phyloP scores from a whole-genome alignment of 108 stramenopile genomes.

The Cyclostephanos tholiformis region DNA sequence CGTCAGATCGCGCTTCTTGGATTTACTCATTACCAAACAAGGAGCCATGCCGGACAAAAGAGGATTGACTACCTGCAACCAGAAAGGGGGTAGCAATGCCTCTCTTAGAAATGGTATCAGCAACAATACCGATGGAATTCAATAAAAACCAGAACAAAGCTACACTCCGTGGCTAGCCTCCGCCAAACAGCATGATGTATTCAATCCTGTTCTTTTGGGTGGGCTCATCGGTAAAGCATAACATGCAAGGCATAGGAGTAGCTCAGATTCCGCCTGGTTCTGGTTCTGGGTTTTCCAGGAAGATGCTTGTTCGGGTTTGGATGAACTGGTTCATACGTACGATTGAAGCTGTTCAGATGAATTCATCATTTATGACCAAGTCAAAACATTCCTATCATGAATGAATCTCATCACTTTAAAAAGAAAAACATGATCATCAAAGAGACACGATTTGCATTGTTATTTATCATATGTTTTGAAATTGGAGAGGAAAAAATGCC shows the following conservation, averaged over 20 bases:
- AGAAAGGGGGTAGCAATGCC: neutral
- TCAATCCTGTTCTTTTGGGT: constrained; percentile 78
- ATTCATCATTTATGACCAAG: no score
- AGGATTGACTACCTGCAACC: neutral
- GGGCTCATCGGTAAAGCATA: constrained; percentile 65
- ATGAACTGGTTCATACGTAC: constrained; percentile 4
- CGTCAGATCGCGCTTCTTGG: constrained; percentile 69
- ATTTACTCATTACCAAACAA: constrained; percentile 53
- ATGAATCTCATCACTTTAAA: no score
- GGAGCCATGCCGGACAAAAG: constrained; percentile 8
- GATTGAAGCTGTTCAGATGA: no score
- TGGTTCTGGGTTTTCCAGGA: constrained; percentile 32
- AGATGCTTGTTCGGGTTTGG: constrained; percentile 45
- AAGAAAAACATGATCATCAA: no score
- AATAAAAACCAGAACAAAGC: no score
- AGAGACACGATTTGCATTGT: no score
- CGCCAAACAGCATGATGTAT: constrained; percentile 45
- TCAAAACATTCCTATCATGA: no score
- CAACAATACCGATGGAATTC: neutral
- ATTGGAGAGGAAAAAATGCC: no score
- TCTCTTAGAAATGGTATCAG: neutral
- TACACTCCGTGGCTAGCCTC: constrained; percentile 16
- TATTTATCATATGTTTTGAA: no score
- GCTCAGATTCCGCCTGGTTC: constrained; percentile 58
- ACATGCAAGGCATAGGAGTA: constrained; percentile 59